A percentile compares a stretch with the other conserved stretches of the same genome.
Evolutionary conservation across 805 yeast genomes (phyloP).

Genomic region (Helenozyma baotianmanensis): DNA sequence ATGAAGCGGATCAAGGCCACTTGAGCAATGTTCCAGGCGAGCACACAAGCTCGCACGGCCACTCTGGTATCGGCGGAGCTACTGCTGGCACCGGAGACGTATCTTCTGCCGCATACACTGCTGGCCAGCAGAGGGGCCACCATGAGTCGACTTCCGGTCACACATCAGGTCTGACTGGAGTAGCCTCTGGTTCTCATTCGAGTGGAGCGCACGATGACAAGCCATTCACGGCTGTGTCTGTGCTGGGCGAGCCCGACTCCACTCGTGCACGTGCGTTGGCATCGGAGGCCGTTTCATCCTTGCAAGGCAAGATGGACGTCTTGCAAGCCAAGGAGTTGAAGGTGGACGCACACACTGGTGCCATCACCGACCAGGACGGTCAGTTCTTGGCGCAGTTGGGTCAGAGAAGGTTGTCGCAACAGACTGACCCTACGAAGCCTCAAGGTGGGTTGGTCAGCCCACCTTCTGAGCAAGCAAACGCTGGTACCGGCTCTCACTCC

Average conservation of each 20-base stretch:
- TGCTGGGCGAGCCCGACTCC: constrained; percentile 23
- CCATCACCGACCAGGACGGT: constrained; percentile 26
- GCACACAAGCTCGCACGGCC: too few relatives aligned
- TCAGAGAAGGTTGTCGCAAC: constrained; percentile 12
- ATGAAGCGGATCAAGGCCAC: constrained; percentile 1
- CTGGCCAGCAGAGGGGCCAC: too few relatives aligned
- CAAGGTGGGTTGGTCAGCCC: constrained; percentile 9
- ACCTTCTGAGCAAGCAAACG: not conserved
- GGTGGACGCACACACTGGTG: constrained; percentile 28
- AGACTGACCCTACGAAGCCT: constrained; percentile 1
- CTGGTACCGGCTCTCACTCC: too few relatives aligned
- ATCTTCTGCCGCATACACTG: too few relatives aligned
- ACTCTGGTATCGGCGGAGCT: too few relatives aligned
- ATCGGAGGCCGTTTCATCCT: constrained; percentile 19
- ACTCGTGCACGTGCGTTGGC: constrained; percentile 26
- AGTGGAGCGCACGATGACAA: too few relatives aligned
- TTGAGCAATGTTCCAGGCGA: constrained; percentile 1
- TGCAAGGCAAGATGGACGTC: constrained; percentile 20
- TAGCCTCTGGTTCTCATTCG: too few relatives aligned
- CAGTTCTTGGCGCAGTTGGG: constrained; percentile 12
- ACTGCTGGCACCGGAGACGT: too few relatives aligned
- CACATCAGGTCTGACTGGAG: too few relatives aligned
- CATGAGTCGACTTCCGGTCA: too few relatives aligned
- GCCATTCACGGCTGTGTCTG: constrained; percentile 25
- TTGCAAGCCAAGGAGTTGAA: constrained; percentile 21